Evolutionary conservation across 2,329 filamentous ascomycete species (phyloP).

Genomic region (Immersiporthe knoxdaviesiana): DNA sequence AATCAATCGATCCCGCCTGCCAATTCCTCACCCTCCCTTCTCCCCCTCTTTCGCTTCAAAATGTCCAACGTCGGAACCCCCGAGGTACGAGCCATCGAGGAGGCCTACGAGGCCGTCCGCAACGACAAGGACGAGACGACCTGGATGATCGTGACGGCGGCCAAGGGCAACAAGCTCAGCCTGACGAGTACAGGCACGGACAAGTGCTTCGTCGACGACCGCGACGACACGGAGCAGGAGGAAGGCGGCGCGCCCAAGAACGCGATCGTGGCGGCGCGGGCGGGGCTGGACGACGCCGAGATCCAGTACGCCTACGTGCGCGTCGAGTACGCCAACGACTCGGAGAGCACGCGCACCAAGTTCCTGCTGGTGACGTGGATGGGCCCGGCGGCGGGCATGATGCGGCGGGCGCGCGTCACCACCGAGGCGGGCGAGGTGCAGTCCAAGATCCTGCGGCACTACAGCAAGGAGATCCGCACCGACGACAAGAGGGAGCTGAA

Average conservation of each 20-base stretch:
- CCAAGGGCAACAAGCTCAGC: conserved; percentile 58
- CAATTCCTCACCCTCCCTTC: not conserved
- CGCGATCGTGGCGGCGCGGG: conserved; percentile 60
- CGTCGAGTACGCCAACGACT: conserved; percentile 72
- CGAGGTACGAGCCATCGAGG: conserved; percentile 52
- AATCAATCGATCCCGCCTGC: not conserved
- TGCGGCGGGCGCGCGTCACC: conserved; percentile 71
- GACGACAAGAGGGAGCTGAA: conserved; percentile 63
- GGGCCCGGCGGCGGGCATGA: conserved; percentile 65
- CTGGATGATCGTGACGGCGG: conserved; percentile 67
- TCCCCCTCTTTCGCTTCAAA: conserved; percentile 3
- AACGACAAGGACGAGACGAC: conserved; percentile 67
- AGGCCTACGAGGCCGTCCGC: conserved; percentile 69
- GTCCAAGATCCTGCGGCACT: conserved; percentile 64
- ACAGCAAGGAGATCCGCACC: conserved; percentile 67
- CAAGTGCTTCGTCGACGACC: conserved; percentile 60
- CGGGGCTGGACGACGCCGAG: conserved; percentile 58
- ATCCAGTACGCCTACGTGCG: conserved; percentile 70
- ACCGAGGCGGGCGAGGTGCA: conserved; percentile 66
- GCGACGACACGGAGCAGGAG: conserved; percentile 69
- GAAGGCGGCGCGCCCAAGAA: conserved; percentile 67
- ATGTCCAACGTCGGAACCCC: conserved; percentile 63
- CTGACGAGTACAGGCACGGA: conserved; percentile 63
- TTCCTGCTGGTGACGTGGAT: conserved; percentile 72
- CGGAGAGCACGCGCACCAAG: conserved; percentile 69